Evolutionary conservation across 2,329 filamentous ascomycete genomes (phyloP).

Genomic region (Fusarium mexicanum): DNA sequence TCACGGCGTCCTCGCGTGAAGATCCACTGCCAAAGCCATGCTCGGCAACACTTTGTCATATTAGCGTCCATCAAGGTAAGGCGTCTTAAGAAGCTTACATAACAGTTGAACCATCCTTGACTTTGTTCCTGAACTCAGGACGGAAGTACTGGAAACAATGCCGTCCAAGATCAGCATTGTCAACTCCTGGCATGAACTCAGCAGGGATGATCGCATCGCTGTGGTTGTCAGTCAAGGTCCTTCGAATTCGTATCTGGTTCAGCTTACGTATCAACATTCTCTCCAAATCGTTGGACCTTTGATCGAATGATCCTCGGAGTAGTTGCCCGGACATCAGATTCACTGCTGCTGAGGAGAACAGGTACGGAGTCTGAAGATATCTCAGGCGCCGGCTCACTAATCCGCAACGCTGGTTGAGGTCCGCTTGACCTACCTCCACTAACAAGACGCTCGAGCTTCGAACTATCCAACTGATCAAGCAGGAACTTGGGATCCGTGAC

Average conservation of each 20-base stretch:
- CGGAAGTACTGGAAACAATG: constrained; percentile 35
- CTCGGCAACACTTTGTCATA: background rate
- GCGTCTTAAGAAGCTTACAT: background rate
- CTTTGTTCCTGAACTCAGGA: constrained; percentile 27
- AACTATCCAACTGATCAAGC: background rate
- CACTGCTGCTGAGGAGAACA: background rate
- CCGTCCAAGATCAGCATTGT: constrained; percentile 33
- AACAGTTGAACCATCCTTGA: constrained; percentile 3
- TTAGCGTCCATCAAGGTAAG: background rate
- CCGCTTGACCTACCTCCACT: background rate
- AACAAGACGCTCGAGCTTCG: background rate
- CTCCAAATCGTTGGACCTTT: background rate
- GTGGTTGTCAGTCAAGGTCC: rapidly evolving
- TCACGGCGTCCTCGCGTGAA: constrained; percentile 22
- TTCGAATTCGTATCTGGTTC: rapidly evolving
- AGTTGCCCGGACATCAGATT: rapidly evolving
- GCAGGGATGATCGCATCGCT: background rate
- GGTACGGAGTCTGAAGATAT: background rate
- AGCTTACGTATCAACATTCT: background rate
- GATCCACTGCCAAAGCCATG: background rate
- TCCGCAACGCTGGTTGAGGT: background rate
- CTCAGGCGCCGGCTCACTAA: background rate
- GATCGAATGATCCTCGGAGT: background rate
- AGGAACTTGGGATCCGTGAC: background rate
- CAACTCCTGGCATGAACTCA: constrained; percentile 30